Conservation (phyloP, 2,329 filamentous ascomycete genomes). For the Stemphylium beticola region DNA sequence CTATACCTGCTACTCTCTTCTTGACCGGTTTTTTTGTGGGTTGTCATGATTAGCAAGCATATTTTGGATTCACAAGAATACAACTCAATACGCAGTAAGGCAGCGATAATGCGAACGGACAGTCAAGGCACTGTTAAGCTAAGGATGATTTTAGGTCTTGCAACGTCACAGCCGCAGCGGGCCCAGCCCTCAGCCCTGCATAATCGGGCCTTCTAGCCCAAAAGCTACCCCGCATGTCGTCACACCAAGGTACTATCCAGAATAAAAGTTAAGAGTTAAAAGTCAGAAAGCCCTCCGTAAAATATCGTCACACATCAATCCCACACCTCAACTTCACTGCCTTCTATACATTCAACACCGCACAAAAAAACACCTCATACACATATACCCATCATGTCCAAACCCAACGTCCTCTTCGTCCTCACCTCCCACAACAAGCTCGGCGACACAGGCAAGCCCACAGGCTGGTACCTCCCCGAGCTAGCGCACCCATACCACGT, state of each 20-base stretch:
- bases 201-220: constrained; percentile 7
- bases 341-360: neutral
- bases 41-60: too few relatives aligned
- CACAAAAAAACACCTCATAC: neutral
- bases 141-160: neutral
- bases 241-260: neutral
- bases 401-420: constrained; percentile 71
- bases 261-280: neutral
- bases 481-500: constrained; percentile 50
- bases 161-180: neutral
- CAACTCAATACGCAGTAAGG: too few relatives aligned
- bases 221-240: constrained; percentile 13
- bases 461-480: constrained; percentile 70
- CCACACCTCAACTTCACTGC: neutral
- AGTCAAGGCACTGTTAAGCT: neutral
- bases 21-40: neutral
- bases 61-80: too few relatives aligned
- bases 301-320: neutral
- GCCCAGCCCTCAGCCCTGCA: neutral
- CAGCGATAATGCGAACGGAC: too few relatives aligned
- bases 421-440: constrained; percentile 67
- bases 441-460: constrained; percentile 56
- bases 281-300: neutral
- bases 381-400: constrained; percentile 13
- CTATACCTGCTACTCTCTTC: too few relatives aligned